These are phyloP conservation scores for Fusarium oligoseptatum DNA, from an alignment of 2,329 filamentous ascomycete genomes.

Conservation along the genomic window DNA sequence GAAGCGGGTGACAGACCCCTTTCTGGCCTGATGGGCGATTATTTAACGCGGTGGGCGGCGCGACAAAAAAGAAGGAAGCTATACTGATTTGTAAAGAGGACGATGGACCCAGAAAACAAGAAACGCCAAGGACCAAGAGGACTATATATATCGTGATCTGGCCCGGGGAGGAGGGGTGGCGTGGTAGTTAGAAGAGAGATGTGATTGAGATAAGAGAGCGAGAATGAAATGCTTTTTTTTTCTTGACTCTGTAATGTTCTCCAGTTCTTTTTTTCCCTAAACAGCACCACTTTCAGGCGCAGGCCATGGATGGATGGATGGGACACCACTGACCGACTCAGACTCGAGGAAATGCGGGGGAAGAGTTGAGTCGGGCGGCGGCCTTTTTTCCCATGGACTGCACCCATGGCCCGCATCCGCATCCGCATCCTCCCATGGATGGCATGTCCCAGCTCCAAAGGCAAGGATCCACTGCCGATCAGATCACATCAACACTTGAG, in stretches of 20 bases:
- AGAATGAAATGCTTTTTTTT: conserved; percentile 14
- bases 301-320: not conserved
- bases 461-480: conserved; percentile 46
- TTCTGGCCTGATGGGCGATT: not conserved
- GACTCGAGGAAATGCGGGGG: conserved; percentile 42
- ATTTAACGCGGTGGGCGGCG: not conserved
- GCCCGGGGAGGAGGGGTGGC: not conserved
- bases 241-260: not conserved
- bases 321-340: conserved; percentile 25
- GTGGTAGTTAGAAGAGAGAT: conserved; percentile 15
- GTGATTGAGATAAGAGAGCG: conserved; percentile 17
- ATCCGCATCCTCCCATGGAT: not conserved
- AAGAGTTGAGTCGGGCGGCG: too few relatives aligned
- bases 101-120: conserved; percentile 7
- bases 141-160: conserved; percentile 16
- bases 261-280: conserved; percentile 20
- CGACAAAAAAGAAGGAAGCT: conserved; percentile 2
- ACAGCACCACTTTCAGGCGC: not conserved
- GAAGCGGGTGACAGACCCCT: not conserved
- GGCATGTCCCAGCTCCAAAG: conserved; percentile 3
- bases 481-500: conserved; percentile 38
- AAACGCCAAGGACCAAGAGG: conserved; percentile 34
- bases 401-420: not conserved
- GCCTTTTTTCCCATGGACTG: too few relatives aligned
- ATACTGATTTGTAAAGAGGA: not conserved